These are phyloP conservation scores for Calonectria hawksworthii DNA, from an alignment of 2,329 filamentous ascomycete genomes.

Conservation along the genomic window DNA sequence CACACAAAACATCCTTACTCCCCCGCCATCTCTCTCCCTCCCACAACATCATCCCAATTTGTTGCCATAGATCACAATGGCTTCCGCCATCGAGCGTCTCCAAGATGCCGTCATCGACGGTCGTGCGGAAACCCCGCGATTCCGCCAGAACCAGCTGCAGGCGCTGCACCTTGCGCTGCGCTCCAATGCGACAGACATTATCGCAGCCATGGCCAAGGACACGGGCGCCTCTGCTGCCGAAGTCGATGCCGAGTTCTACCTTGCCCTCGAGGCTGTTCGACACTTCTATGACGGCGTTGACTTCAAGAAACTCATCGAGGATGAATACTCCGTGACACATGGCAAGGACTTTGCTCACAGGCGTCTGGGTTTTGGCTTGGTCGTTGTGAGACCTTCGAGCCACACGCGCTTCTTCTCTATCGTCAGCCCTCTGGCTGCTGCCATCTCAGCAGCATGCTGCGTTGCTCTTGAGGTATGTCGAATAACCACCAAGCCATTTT, in stretches of 20 bases:
- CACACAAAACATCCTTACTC: background rate
- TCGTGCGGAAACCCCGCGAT: constrained; percentile 36
- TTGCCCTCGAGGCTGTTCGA: constrained; percentile 34
- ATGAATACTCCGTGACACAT: constrained; percentile 32
- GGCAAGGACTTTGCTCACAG: constrained; percentile 28
- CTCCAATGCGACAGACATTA: constrained; percentile 27
- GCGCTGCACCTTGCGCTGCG: constrained; percentile 30
- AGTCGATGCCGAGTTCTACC: constrained; percentile 40
- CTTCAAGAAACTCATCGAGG: constrained; percentile 24
- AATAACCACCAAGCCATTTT: background rate
- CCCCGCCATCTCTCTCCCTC: background rate
- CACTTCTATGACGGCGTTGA: constrained; percentile 32
- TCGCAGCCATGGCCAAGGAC: constrained; percentile 39
- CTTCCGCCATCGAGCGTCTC: constrained; percentile 33
- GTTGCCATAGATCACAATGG: constrained; percentile 27
- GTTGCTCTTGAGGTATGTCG: constrained; percentile 32
- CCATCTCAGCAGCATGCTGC: constrained; percentile 36
- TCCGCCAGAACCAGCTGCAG: constrained; percentile 36
- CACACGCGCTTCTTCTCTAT: constrained; percentile 39
- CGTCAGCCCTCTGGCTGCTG: constrained; percentile 30
- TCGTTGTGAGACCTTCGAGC: constrained; percentile 34
- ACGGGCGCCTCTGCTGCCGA: constrained; percentile 32
- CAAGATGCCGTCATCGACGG: constrained; percentile 39
- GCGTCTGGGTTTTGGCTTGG: constrained; percentile 33
- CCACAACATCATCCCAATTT: background rate